These are phyloP conservation scores for Colletotrichum acutatum DNA, from an alignment of 2,329 filamentous ascomycete genomes.

Conservation along the genomic window DNA sequence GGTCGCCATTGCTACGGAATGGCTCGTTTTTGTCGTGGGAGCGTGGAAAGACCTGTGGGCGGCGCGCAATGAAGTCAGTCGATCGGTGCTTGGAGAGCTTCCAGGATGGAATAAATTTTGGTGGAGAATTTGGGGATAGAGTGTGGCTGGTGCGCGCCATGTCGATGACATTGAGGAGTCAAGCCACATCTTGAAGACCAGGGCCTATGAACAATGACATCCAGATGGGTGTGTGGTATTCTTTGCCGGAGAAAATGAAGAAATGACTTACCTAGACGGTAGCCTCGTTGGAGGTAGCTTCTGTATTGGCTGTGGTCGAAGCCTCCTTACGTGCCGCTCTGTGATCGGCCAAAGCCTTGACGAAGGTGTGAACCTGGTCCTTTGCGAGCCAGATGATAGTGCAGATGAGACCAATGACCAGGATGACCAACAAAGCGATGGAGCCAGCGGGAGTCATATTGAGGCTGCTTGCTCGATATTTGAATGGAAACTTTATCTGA, in stretches of 20 bases:
- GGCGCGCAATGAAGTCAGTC: constrained; percentile 18
- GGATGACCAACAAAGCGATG: constrained; percentile 47
- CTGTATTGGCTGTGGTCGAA: background rate
- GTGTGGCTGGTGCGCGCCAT: constrained; percentile 32
- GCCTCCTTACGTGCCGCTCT: constrained; percentile 14
- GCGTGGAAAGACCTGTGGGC: constrained; percentile 24
- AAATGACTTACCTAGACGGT: constrained; percentile 15
- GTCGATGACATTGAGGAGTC: background rate
- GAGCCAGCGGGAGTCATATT: constrained; percentile 43
- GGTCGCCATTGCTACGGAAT: constrained; percentile 15
- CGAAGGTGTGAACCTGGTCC: constrained; percentile 44
- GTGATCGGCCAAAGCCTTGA: constrained; percentile 29
- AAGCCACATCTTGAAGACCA: constrained; percentile 30
- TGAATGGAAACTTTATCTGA: background rate
- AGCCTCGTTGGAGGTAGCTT: background rate
- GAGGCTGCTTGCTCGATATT: background rate
- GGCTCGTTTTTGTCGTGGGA: background rate
- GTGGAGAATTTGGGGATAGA: constrained; percentile 21
- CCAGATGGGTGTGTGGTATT: background rate
- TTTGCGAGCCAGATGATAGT: constrained; percentile 45
- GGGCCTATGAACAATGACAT: background rate
- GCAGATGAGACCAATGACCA: constrained; percentile 43
- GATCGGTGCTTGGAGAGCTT: constrained; percentile 20
- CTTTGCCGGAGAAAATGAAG: background rate
- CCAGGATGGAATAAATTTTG: constrained; percentile 29